Evolutionary conservation across 139 green algal genomes (phyloP).

Genomic region (Marvania coccoides): DNA sequence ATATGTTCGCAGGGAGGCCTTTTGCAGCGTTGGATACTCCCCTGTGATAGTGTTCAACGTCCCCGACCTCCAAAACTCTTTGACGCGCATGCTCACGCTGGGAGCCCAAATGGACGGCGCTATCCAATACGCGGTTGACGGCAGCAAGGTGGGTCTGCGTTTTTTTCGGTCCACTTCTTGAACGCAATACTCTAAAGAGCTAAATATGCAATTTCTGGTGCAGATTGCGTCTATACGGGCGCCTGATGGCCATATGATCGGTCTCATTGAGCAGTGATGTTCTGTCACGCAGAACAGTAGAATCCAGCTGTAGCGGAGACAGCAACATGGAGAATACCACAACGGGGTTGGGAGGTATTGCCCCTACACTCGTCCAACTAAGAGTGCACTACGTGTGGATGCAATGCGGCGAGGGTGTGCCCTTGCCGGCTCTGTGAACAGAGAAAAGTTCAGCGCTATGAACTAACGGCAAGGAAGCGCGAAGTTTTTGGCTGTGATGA

Average conservation of each 20-base stretch:
- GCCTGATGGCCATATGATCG: constrained; percentile 63
- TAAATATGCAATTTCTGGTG: not conserved
- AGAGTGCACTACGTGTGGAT: too few species aligned
- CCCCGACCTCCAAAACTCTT: constrained; percentile 51
- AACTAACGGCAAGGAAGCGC: too few species aligned
- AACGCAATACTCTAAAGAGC: not conserved
- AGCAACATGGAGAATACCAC: too few species aligned
- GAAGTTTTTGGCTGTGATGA: too few species aligned
- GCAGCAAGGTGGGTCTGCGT: constrained; percentile 32
- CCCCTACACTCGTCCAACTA: too few species aligned
- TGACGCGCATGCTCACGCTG: constrained; percentile 46
- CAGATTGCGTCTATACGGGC: constrained; percentile 49
- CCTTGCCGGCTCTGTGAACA: too few species aligned
- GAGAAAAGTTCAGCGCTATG: too few species aligned
- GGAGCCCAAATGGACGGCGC: constrained; percentile 60
- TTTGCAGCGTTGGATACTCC: constrained; percentile 47
- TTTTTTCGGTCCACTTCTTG: too few species aligned
- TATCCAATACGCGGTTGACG: constrained; percentile 53
- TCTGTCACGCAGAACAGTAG: not conserved
- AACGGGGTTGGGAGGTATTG: too few species aligned
- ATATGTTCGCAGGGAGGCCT: constrained; percentile 40
- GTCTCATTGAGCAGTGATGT: constrained; percentile 30
- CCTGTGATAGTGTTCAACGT: constrained; percentile 57
- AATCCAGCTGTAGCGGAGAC: too few species aligned
- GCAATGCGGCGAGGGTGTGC: too few species aligned